Evolutionary conservation across 1,284 basidiomycete species (phyloP), one percentile per base, ranked within the genome.

Genomic region (Amylostereum areolatum): DNA sequence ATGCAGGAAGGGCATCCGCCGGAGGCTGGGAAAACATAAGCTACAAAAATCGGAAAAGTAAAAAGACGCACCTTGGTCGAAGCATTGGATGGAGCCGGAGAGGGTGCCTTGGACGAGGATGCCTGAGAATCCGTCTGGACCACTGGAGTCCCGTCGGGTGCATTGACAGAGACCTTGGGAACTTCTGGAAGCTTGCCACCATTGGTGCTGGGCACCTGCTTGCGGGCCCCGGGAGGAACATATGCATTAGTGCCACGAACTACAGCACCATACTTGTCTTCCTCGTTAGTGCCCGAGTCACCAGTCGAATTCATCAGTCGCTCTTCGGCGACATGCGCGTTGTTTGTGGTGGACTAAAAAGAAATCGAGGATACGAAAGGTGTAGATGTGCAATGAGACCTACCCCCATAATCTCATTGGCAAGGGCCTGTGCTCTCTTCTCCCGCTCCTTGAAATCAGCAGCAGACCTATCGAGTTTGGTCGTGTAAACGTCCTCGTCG

Each of bases 241-340:
- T 99, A 98, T 29, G 96, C 95, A 60, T 89, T 89, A 24, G 85
- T 78, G 43, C 84, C 78, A 51, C 96, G 88, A 43, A 91, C 85
- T 36, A 99, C 96, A 33, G 93, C 93, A 53, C 92, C 90, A 66
- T 95, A 98, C 66, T 92, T 95, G 73, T 97, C 94, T 70, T 98
- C 97, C 70, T 99, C 96, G 64, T 96, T 92, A 51, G 77, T 66
- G 28, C 86, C 84, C 54, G 78, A 83, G 58, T 90, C 88, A 57
- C 87, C 88, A 4, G 70, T 61, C 34, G 74, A 68, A 40, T 75
- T 72, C 59, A 86, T 68, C 44, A 83, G 83, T 54, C 96, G 82
- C 69, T 99, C 96, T 66, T 99, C 96, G 45, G 88, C 85, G 48
- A 98, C 67, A 66, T 99, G 96, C 2, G 85, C 69, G 67, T 98